Percentiles rank a stretch among this genome's conserved stretches.
These are phyloP conservation scores for Pyrenochaeta sp. DNA, from an alignment of 2,329 filamentous ascomycete species.

Conservation along the genomic window DNA sequence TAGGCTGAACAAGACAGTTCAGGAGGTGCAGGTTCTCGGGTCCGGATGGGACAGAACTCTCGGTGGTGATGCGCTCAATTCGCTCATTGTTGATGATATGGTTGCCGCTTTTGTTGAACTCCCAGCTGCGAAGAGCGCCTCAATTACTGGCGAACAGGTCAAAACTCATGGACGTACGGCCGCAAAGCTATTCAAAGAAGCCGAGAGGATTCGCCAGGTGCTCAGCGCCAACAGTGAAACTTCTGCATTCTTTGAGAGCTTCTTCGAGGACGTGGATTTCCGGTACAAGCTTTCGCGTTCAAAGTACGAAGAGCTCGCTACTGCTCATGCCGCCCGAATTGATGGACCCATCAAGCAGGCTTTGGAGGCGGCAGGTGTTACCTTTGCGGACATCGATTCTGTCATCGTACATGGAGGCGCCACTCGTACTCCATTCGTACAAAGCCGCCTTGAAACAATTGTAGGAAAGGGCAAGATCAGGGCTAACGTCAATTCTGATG, in stretches of 20 bases:
- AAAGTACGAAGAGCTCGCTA: constrained; percentile 81
- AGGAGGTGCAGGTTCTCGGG: constrained; percentile 91
- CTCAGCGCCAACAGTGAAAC: constrained; percentile 92
- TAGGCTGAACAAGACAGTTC: constrained; percentile 94
- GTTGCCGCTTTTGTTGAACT: constrained; percentile 78
- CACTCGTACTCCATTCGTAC: constrained; percentile 91
- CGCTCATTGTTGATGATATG: constrained; percentile 89
- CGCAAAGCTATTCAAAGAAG: constrained; percentile 92
- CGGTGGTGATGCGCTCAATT: constrained; percentile 88
- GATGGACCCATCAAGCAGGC: constrained; percentile 75
- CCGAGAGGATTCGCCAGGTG: constrained; percentile 85
- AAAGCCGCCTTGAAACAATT: constrained; percentile 82
- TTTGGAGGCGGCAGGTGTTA: constrained; percentile 75
- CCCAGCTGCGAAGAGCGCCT: constrained; percentile 67
- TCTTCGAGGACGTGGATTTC: constrained; percentile 93
- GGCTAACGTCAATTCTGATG: constrained; percentile 95
- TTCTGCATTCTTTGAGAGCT: constrained; percentile 80
- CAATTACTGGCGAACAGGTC: constrained; percentile 69
- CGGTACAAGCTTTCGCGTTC: constrained; percentile 84
- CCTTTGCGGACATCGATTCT: constrained; percentile 80
- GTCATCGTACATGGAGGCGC: constrained; percentile 93
- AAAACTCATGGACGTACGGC: constrained; percentile 82
- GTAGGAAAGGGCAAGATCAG: constrained; percentile 82
- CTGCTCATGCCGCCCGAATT: constrained; percentile 73
- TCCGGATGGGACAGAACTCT: constrained; percentile 88